These are phyloP conservation scores for Zelopaecilomyces penicillatus DNA, from an alignment of 2,329 filamentous ascomycete species.

Conservation along the genomic window DNA sequence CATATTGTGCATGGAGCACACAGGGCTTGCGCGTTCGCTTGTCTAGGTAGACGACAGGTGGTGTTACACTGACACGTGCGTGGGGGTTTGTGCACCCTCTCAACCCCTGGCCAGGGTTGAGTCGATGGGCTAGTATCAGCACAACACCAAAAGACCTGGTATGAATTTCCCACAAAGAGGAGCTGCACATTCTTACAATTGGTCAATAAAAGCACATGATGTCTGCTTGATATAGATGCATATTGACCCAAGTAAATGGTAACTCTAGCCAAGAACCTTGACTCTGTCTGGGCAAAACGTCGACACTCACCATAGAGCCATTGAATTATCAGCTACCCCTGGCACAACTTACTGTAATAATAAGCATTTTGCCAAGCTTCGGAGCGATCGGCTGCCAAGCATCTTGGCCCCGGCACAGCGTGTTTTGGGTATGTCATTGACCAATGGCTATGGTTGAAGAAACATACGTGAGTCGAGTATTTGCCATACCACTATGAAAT, in stretches of 20 bases:
- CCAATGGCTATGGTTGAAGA: conserved; percentile 1
- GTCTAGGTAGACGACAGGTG: too few relatives aligned
- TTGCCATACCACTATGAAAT: too few relatives aligned
- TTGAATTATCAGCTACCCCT: not conserved
- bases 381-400: conserved; percentile 4
- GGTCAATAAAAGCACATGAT: not conserved
- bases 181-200: too few relatives aligned
- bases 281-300: not conserved
- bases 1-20: too few relatives aligned
- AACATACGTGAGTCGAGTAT: not conserved
- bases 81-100: too few relatives aligned
- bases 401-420: conserved; percentile 5
- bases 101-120: too few relatives aligned
- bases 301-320: not conserved
- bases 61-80: too few relatives aligned
- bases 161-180: too few relatives aligned
- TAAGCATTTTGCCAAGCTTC: conserved; percentile 3
- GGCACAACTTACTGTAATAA: conserved; percentile 2
- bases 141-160: too few relatives aligned
- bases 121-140: too few relatives aligned
- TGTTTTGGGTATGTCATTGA: conserved; percentile 6
- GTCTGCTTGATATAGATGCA: not conserved
- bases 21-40: too few relatives aligned
- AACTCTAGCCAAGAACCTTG: not conserved
- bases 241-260: not conserved